Base-by-base conservation (phyloP, 169 alveolate genomes). In the Prorocentrum cordatum region DNA sequence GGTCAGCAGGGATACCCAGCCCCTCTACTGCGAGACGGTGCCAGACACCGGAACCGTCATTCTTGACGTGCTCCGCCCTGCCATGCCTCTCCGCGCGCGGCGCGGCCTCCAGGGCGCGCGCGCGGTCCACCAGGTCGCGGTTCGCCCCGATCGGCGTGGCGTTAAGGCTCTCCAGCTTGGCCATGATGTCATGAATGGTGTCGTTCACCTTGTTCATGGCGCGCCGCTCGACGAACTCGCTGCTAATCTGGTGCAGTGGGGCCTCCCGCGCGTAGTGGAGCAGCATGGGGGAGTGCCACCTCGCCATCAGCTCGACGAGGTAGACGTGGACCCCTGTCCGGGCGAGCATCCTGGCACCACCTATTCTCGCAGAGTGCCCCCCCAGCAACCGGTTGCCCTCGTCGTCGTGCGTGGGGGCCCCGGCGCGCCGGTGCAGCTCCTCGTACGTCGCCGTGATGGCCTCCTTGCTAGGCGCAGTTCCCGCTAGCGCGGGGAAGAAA, bases 271-370 rank as follows among this genome's bases (percentile, higher is more conserved):
- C 87, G 18, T 75, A 58, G 61, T 36, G 86, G 2, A 75, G 0
- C 38, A 75, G 32, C 86, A 75, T 75, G 29, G 87, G 67, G 20
- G 73, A 54, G 29, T 77, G 33, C 87, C 87, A 58, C 0, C 87
- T 24, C 18, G 87, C 87, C 61, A 77, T 35, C 45, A 77, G 68
- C 26, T 58, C 87, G 1, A 77, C 29, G 24, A 58, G 87, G 31
- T 77, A 77, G 1, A 77, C 24, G 42, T 27, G 87, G 39, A 77
- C 18, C 16, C 87, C 87, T 0, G 54, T 38, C 0, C 70, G 0
- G 1, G 87, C 24, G n/a, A 77, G 3, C 59, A 77, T 0, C 16
- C 68, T 26, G 0, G 87, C 39, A 0, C 87, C 87, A 10, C 70
- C 73, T 1, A 38, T 16, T 0, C 87, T 2, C 62, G 36, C 26